Base-by-base conservation (phyloP, 345 rosid species). In the Nephelium lappaceum region DNA sequence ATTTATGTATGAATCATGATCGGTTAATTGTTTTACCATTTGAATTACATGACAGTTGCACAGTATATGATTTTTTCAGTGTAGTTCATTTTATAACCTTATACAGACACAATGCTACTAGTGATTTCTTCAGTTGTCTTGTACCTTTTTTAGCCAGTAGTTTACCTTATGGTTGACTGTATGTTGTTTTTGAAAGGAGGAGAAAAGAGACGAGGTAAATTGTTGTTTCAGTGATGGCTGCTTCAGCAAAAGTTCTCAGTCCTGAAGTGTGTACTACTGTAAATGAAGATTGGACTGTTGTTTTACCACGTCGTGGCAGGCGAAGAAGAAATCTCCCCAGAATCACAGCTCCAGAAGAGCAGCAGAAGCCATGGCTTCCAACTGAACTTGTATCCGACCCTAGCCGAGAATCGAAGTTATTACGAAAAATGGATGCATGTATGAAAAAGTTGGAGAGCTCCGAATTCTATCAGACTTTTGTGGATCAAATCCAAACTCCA, bases 241-340 rank as follows among this genome's bases (percentile, higher is more conserved):
- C 92, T 53, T 81, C 93, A 72, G 84, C 84, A 0, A 81, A 88
- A 82, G 69, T 68, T 45, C 72, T 76, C n/a, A 45, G 70, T 9
- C 72, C 65, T 78, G 88, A 85, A 38, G 86, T 66, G 65, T 38
- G 25, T 71, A 55, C 36, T 31, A 31, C 72, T 47, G 41, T 27
- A 65, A 82, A 88, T 36, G 97, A 82, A 74, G 97, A 90, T 31
- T 96, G 98, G 99, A 89, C 87, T n/a, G 76, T 91, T 63, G 99
- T 95, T 73, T 77, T 83, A 73, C 91, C 89, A 67, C 88, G 86
- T 58, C 85, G 85, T 31, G 87, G 91, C 63, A 90, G 74, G 74
- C 84, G 65, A 10, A 79, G 82, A 71, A 93, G 80, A 78, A 85
- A 82, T 16, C 42, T 79, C 43, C 73, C 66, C 0, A 87, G 81